Base-by-base conservation (phyloP, 257 asterid genomes). In the Jacaranda copaia region DNA sequence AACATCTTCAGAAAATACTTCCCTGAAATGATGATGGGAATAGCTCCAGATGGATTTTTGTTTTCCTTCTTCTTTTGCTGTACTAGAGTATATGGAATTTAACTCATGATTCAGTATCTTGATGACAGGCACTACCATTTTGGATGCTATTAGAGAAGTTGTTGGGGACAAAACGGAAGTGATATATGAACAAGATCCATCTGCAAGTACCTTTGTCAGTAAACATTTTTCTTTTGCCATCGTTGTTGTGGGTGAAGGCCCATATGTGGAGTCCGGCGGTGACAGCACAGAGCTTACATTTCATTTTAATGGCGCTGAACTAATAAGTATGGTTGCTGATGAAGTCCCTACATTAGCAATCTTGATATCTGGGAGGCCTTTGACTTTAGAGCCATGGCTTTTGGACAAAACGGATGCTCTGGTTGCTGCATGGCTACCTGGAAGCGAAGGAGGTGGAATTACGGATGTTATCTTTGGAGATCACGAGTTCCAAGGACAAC, bases 341-440 rank as follows among this genome's bases (percentile, higher is more conserved):
- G 65, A 71, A 77, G 73, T 92, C 72, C 94, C 97, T 11, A 91
- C 96, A 3, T 73, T 90, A 63, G 84, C 70, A 6, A 84, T 94
- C 76, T 78, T 94, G 77, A 82, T 94, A 60, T 88, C 97, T 0
- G 97, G 98, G 5, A 83, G 97, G 86, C 97, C 98, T 52, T 69
- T 94, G 87, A 80, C 80, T 59, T 25, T 94, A 46, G 91, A 92
- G 81, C 86, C 90, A 2, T 10, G 46, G 20, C 82, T 83, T 48
- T 60, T 92, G 79, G 92, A 87, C 7, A 89, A 89, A 79, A 82
- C 82, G 20, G 96, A 90, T 0, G 97, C 93, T 12, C 80, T 94
- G 1, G 85, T 92, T 53, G 94, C 96, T 59, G 97, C 97, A 40
- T 93, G 98, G 98, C 82, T 93, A 38, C 98, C 98, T 0, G 97